These are phyloP conservation scores for Dactylellina drechsleri DNA, from an alignment of 2,329 filamentous ascomycete species.

Conservation along the genomic window DNA sequence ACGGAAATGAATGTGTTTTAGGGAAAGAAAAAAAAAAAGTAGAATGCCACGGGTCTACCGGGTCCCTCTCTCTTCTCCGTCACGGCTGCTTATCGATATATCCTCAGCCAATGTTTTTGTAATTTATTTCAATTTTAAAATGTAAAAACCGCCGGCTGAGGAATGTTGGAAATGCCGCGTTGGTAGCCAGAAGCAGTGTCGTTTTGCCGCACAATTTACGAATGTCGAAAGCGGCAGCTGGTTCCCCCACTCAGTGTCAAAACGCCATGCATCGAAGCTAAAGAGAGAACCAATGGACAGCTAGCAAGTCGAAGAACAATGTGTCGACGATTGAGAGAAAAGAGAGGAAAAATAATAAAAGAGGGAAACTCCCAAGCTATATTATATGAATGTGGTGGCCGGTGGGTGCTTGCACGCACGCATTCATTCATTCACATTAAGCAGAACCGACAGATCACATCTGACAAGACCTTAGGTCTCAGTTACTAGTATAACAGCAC, in stretches of 20 bases:
- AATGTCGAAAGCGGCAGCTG: conserved; percentile 18
- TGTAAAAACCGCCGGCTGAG: conserved; percentile 6
- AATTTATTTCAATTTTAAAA: neutral
- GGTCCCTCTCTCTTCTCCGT: conserved; percentile 9
- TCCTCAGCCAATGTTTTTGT: neutral
- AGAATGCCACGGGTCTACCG: conserved; percentile 24
- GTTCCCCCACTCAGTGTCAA: conserved; percentile 17
- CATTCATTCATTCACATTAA: neutral
- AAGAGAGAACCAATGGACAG: conserved; percentile 5
- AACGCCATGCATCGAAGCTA: conserved; percentile 33
- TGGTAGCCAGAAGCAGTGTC: conserved; percentile 5
- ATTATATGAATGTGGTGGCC: conserved; percentile 7
- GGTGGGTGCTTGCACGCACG: conserved; percentile 28
- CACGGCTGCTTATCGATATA: neutral
- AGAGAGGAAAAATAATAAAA: conserved; percentile 20
- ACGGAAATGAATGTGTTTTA: neutral
- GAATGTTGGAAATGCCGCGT: conserved; percentile 13
- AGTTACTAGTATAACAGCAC: neutral
- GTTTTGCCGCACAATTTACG: conserved; percentile 24
- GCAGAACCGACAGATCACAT: neutral
- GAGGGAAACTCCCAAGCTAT: conserved; percentile 22
- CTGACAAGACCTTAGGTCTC: neutral
- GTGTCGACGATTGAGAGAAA: neutral
- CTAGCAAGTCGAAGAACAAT: conserved; percentile 13
- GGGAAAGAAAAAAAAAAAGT: neutral